Base-by-base conservation (phyloP, 2,329 filamentous ascomycete species). In the Pezicula radicicola region DNA sequence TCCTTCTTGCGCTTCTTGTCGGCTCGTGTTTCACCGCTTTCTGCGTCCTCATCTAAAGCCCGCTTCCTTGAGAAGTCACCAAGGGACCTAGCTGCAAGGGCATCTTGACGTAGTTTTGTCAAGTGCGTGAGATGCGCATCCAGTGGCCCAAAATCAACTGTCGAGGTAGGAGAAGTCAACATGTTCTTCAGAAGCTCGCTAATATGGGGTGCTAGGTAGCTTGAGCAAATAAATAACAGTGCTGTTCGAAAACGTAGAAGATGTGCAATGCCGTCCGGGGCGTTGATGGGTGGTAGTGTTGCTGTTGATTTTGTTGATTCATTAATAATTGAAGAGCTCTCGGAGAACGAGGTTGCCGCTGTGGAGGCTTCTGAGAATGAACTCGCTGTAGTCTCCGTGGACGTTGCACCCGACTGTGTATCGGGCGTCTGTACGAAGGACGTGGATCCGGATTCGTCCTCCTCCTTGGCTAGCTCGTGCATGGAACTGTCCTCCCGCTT, bases 1-100 rank as follows among this genome's bases (percentile, higher is more conserved):
- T 96, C 91, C 71, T 87, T 84, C 68, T 86, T 92, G 41, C 87
- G 77, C 74, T 88, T 92, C 81, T 94, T 96, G 68, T 92, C 89
- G 3, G 83, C 84, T 3, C 85, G 73, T 48, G 70, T 73, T 12
- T 77, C 76, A 12, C 81, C 79, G 35, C 82, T 80, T 21, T 83
- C 81, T 30, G 90, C 86, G 35, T 65, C 62, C 8, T 90, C 89
- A 54, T 90, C 85, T 0, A 78, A 66, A 1, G 70, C 70, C 15
- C 86, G 79, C 67, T 92, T 93, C 18, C 85, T 78, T 3, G 87
- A 83, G 66, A 87, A 91, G 67, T 92, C 87, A 2, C 76, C 79
- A 8, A 84, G 71, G 2, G 85, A 84, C 49, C 90, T 81, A 3
- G 88, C 75, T 1, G 87, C 83, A 6, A 84, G 70, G 1, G 88